Evolutionary conservation across 2,329 filamentous ascomycete species (phyloP), one percentile per base, ranked within the genome.

Genomic region (Bimuria novae-zelandiae): DNA sequence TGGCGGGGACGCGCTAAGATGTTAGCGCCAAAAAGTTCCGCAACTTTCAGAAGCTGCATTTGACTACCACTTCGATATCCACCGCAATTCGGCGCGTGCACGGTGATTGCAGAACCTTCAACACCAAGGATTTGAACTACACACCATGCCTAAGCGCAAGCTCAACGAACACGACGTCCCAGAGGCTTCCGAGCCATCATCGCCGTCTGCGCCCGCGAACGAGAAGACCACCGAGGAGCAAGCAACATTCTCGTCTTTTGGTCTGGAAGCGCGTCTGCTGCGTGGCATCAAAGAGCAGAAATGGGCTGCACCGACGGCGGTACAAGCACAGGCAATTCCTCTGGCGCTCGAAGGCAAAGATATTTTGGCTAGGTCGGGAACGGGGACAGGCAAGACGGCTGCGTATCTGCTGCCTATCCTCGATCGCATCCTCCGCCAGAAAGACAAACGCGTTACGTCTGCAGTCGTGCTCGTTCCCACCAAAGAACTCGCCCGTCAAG

Each of bases 341-440:
- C 77, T 97, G 32, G 91, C 90, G 19, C 80, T 97, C 16, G 86
- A 92, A 59, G 93, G 94, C 11, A 88, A 90, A 68, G 92, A 97
- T 80, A 86, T 99, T 42, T 80, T 97, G 33, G 92, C 92, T 49
- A 92, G 93, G 69, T 91, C 93, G 32, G 95, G 93, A 75, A 97
- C 94, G 4, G 94, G 94, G 11, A 96, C 92, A 3, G 94, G 94
- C 62, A 99, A 99, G 81, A 99, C 94, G 10, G 91, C 91, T n/a
- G 93, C 94, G 44, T 97, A 97, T 71, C 79, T 96, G 6, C 81
- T 99, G 36, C 94, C 94, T 1, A 82, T 96, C n/a, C 77, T 99
- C 14, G 89, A 96, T 62, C 84, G 84, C 30, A 89, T 96, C 56
- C 77, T 99, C 51, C 89, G 88, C 70, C 84, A 85, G 61, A 96